Evolutionary conservation across 768 basidiomycete species (phyloP).

Genomic region (Leccinum variicolor): DNA sequence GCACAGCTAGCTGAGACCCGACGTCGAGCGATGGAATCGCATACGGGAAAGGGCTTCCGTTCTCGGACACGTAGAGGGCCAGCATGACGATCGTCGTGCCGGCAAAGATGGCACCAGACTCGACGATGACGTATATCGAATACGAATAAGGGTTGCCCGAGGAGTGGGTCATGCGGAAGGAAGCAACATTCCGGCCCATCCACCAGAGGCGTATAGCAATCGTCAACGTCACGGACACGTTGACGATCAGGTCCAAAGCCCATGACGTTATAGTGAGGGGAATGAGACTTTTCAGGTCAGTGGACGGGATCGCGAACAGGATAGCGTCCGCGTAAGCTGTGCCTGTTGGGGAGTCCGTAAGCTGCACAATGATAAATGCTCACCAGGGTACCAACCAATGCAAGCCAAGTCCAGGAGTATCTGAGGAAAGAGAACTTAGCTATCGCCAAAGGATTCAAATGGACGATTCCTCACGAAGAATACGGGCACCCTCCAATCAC

Average conservation of each 20-base stretch:
- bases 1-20: constrained; percentile 17
- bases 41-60: constrained; percentile 10
- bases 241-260: constrained; percentile 20
- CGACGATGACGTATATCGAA: constrained; percentile 17
- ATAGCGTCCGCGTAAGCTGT: constrained; percentile 8
- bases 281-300: constrained; percentile 1
- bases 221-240: constrained; percentile 19
- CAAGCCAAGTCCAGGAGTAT: constrained; percentile 19
- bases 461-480: constrained; percentile 12
- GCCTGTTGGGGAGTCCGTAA: constrained; percentile 1
- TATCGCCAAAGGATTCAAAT: not conserved
- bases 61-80: constrained; percentile 8
- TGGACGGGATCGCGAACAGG: constrained; percentile 10
- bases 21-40: constrained; percentile 15
- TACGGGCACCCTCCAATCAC: constrained; percentile 18
- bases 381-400: constrained; percentile 12
- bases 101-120: constrained; percentile 20
- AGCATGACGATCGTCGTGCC: constrained; percentile 16
- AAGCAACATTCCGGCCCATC: constrained; percentile 9
- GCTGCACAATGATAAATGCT: not conserved
- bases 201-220: constrained; percentile 22
- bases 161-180: constrained; percentile 1
- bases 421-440: constrained; percentile 3
- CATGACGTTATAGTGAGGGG: constrained; percentile 13
- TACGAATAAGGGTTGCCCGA: constrained; percentile 8